These are phyloP conservation scores for Aspergillus jensenii DNA, from an alignment of 2,329 filamentous ascomycete species.

Conservation along the genomic window DNA sequence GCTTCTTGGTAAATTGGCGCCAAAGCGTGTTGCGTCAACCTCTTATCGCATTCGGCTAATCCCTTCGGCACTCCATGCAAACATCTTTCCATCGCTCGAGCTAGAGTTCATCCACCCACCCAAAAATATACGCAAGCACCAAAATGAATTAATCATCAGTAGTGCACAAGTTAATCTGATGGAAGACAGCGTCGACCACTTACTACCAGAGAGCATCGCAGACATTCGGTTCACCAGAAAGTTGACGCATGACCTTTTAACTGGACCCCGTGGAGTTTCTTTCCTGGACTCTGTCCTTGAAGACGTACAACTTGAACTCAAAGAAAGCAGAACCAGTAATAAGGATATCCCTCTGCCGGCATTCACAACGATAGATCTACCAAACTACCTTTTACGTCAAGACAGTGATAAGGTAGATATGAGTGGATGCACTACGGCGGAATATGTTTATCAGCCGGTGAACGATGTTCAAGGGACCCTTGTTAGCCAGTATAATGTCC, in stretches of 20 bases:
- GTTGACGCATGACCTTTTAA: conserved; percentile 30
- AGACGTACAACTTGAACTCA: conserved; percentile 23
- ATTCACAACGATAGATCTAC: conserved; percentile 33
- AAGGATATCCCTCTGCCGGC: conserved; percentile 25
- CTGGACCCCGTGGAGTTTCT: conserved; percentile 1
- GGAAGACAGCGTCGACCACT: conserved; percentile 37
- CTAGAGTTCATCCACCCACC: conserved; percentile 23
- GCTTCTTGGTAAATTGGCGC: conserved; percentile 31
- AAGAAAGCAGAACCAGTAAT: conserved; percentile 7
- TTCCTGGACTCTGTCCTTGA: conserved; percentile 22
- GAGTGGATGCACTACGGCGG: conserved; percentile 17
- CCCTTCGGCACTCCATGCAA: conserved; percentile 27
- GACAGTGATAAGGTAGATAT: neutral
- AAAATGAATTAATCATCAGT: conserved; percentile 22
- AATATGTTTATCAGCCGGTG: conserved; percentile 38
- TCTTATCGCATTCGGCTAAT: conserved; percentile 33
- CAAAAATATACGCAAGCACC: neutral
- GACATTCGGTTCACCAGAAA: conserved; percentile 42
- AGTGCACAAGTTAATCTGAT: conserved; percentile 30
- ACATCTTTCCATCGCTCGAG: conserved; percentile 34
- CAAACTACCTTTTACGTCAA: conserved; percentile 20
- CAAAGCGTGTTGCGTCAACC: conserved; percentile 11
- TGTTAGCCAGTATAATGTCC: conserved; percentile 33
- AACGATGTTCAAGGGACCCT: conserved; percentile 28
- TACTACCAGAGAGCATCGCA: conserved; percentile 38